Percentiles rank a stretch among this genome's conserved stretches.
These are phyloP conservation scores for Diaporthe velutina DNA, from an alignment of 2,329 filamentous ascomycete genomes.

Conservation along the genomic window DNA sequence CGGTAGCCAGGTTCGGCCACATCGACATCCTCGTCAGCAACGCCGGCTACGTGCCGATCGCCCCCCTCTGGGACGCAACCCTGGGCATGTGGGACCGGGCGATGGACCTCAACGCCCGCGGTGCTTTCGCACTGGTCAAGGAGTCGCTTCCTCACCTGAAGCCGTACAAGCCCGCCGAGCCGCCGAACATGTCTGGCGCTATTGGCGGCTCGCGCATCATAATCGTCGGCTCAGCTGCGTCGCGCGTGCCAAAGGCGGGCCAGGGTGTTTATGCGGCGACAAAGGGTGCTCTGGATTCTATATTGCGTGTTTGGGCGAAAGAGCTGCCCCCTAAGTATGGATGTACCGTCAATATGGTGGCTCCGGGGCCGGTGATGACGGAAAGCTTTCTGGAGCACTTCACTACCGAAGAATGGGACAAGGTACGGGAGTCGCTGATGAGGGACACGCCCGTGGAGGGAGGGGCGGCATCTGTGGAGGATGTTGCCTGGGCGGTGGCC, in stretches of 20 bases:
- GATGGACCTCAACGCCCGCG: constrained; percentile 21
- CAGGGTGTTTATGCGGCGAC: constrained; percentile 22
- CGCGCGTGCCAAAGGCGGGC: background rate
- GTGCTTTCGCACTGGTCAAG: constrained; percentile 15
- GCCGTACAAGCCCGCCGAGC: background rate
- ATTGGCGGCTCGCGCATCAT: constrained; percentile 18
- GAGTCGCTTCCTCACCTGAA: constrained; percentile 3
- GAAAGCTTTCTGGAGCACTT: constrained; percentile 14
- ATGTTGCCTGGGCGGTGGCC: background rate
- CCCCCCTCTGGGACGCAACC: background rate
- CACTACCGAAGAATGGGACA: background rate
- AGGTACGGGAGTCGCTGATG: background rate
- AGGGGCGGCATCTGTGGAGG: background rate
- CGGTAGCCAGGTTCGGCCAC: constrained; percentile 21
- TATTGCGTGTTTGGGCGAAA: constrained; percentile 26
- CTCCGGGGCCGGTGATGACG: constrained; percentile 44
- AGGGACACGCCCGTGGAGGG: constrained; percentile 6
- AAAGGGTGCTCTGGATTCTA: constrained; percentile 27
- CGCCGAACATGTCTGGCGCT: constrained; percentile 17
- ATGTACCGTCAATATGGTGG: constrained; percentile 43
- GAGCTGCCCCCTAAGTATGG: constrained; percentile 41
- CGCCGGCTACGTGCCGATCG: constrained; percentile 22
- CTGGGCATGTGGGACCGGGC: constrained; percentile 12
- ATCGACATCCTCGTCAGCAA: constrained; percentile 35
- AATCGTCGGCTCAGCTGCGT: constrained; percentile 15